These are phyloP conservation scores for Multifurca ochricompacta DNA, from an alignment of 768 basidiomycete species.

Conservation along the genomic window DNA sequence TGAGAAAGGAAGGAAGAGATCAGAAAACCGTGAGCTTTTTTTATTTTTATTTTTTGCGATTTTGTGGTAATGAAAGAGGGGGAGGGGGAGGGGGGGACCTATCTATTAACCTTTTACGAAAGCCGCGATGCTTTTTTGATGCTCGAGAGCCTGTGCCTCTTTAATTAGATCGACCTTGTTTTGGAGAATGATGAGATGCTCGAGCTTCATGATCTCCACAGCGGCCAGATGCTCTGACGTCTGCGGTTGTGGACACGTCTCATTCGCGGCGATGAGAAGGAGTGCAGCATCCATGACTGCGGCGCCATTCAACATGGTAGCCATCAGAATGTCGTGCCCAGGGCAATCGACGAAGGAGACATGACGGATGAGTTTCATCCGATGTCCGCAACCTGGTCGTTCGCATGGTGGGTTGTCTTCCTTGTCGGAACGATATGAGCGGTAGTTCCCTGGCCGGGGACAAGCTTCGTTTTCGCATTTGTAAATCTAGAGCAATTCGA, in stretches of 20 bases:
- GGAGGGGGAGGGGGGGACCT: neutral
- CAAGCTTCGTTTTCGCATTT: slow-evolving; percentile 94
- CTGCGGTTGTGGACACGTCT: slow-evolving; percentile 98
- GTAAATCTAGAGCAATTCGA: slow-evolving; percentile 67
- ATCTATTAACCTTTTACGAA: slow-evolving; percentile 79
- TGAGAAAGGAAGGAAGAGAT: too few species aligned
- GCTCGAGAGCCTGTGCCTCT: slow-evolving; percentile 88
- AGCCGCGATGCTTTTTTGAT: slow-evolving; percentile 89
- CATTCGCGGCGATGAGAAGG: slow-evolving; percentile 93
- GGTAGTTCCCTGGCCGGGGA: slow-evolving; percentile 89
- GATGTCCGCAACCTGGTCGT: slow-evolving; percentile 81
- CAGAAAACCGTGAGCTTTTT: too few species aligned
- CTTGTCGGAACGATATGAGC: slow-evolving; percentile 89
- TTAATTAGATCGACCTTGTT: slow-evolving; percentile 99
- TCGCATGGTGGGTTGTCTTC: slow-evolving; percentile 93
- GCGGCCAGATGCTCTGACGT: slow-evolving; percentile 98
- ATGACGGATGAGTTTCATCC: slow-evolving; percentile 89
- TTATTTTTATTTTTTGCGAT: too few species aligned
- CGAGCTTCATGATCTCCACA: slow-evolving; percentile 98
- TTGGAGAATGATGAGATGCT: slow-evolving; percentile 96
- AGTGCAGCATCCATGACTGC: slow-evolving; percentile 99
- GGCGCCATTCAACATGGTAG: slow-evolving; percentile 99
- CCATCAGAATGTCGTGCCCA: slow-evolving; percentile 99
- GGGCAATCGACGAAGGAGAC: slow-evolving; percentile 99
- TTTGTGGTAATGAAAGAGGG: too few species aligned